Base-by-base conservation (phyloP, 73 alveolate species). In the Tetrahymena thermophila region DNA sequence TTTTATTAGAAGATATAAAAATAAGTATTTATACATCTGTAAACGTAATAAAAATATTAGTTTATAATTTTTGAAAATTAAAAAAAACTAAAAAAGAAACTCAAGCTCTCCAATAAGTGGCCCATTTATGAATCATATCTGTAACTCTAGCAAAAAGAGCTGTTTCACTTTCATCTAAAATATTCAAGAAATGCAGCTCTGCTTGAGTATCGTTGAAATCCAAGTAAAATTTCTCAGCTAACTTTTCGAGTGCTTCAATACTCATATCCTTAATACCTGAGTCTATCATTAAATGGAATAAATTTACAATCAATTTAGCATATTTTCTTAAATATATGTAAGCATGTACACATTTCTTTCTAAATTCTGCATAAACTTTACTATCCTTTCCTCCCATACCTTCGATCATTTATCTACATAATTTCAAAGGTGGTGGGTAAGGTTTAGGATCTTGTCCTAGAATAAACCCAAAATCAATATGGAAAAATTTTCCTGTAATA, bases 391-490 rank as follows among this genome's bases (percentile, higher is more conserved):
- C 99, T 43, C 99, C 99, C 99, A 99, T 98, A n/a, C 99, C 99
- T 96, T 98, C 99, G n/a, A 98, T 98, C 99, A 99, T 98, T 95
- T 98, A 99, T 96, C 98, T 98, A 97, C 99, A 98, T 83, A 99
- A 97, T 95, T 99, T 98, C 97, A 99, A 99, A 4, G 99, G 99
- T n/a, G 99, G 99, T 17, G 99, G 99, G 44, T 94, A 93, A 34
- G 99, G 98, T 93, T 98, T 98, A 16, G 99, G 99, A 96, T 99
- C 99, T 93, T 98, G 98, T 34, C 99, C 99, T 84, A 99, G 96
- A 71, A 99, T 99, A 96, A 98, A 99, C 37, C 99, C 99, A 97
- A 99, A 99, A 96, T 99, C 99, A 37, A 98, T 98, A 96, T 99
- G 99, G 96, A 99, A 99, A 96, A 99, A 96, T 85, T 98, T 98